Percentiles rank a stretch among this genome's conserved stretches.
phyloP scores from a whole-genome alignment of 352 stramenopile species.

The Pythium dissotocum region DNA sequence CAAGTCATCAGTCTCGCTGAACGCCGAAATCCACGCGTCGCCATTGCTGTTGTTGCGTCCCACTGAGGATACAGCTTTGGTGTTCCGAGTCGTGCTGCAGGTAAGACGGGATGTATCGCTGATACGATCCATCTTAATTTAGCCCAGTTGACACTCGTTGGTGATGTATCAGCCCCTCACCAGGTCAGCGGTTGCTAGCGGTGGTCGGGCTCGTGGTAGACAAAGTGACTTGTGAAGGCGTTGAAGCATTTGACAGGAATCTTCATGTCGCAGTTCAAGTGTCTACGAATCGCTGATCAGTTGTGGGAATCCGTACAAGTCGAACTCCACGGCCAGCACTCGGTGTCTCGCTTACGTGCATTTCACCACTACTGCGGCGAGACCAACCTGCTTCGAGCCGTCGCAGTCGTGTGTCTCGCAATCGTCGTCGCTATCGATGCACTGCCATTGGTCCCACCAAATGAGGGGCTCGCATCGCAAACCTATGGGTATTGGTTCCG shows the following conservation, averaged over 20 bases:
- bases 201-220: too few relatives aligned
- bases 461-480: background rate
- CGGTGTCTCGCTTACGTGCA: background rate
- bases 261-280: background rate
- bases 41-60: too few relatives aligned
- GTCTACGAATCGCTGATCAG: background rate
- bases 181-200: too few relatives aligned
- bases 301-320: constrained; percentile 10
- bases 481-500: constrained; percentile 7
- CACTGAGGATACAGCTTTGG: too few relatives aligned
- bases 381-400: background rate
- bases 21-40: too few relatives aligned
- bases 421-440: constrained; percentile 4
- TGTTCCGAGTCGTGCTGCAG: too few relatives aligned
- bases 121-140: too few relatives aligned
- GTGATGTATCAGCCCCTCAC: too few relatives aligned
- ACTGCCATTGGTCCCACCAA: background rate
- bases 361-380: background rate
- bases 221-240: background rate
- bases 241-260: background rate
- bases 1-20: too few relatives aligned
- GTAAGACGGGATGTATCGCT: too few relatives aligned
- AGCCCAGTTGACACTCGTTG: too few relatives aligned
- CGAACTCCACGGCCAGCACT: constrained; percentile 9
- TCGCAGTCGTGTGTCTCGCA: background rate